Base-by-base conservation (phyloP, 805 yeast genomes). In the Hermanozyma aechmeae region DNA sequence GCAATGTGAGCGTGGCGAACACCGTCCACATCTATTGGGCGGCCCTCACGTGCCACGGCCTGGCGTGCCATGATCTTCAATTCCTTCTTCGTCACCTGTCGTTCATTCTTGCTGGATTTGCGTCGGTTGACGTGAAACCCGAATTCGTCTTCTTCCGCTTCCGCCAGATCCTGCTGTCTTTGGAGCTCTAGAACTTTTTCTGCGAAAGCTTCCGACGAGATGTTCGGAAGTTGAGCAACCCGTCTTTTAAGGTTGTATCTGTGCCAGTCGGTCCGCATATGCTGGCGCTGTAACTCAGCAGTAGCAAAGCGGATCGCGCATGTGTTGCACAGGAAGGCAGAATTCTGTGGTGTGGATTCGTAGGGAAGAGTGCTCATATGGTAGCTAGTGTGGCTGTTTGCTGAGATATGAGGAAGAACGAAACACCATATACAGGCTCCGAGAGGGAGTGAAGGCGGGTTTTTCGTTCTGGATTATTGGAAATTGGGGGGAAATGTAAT, bases 221-320 rank as follows among this genome's bases (percentile, higher is more conserved):
- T 59, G 12, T 65, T 48, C 3, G 71, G 69, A 39, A 65, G 49
- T 35, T 57, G 59, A 1, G 96, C 95, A 18, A 92, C 95, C 45
- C 95, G 72, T 58, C 98, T 75, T 51, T 92, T 92, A 48, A 92
- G 68, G 48, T 92, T 92, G 56, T 92, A 92, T 38, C 98, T 71
- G 51, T 92, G 98, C 98, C 98, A 92, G 32, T 92, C 98, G 3
- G 95, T 78, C 51, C 83, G 85, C 98, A 92, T 92, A 52, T 92
- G 98, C 39, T 69, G 70, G 38, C 97, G 68, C 58, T 92, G 98
- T 34, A 77, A 65, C 38, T 79, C 92, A n/a, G 94, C 79, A 21
- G 77, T 65, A 24, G 78, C 73, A 48, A 92, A 92, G 26, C 77
- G 76, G 39, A 85, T 73, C 15, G 75, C 76, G 56, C 98, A 92